Percentiles rank a stretch among this genome's conserved stretches.
Conservation (phyloP, 1,139 yeast species). For the Fermentozyma sake region DNA sequence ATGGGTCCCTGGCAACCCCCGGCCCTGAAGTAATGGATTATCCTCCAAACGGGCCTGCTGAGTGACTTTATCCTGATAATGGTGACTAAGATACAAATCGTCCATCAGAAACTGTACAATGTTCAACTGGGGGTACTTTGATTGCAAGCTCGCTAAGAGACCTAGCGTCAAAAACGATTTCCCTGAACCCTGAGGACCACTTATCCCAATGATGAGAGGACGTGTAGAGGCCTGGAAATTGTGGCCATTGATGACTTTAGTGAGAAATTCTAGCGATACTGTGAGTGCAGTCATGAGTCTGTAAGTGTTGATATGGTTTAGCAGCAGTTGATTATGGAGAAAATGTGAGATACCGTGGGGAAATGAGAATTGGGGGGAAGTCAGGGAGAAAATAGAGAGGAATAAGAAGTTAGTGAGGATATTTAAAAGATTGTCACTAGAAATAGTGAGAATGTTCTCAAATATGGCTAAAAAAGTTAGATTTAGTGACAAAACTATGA, state of each 20-base stretch:
- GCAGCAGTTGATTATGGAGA: not conserved
- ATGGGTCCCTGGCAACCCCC: slow-evolving; percentile 96
- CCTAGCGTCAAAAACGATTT: slow-evolving; percentile 63
- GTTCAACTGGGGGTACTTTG: slow-evolving; percentile 32
- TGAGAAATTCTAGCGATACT: slow-evolving; percentile 18
- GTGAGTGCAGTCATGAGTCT: slow-evolving; percentile 15
- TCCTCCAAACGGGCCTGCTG: slow-evolving; percentile 20
- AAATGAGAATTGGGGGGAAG: no score
- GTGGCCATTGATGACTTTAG: slow-evolving; percentile 14
- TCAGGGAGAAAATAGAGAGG: no score
- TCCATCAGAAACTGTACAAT: slow-evolving; percentile 72
- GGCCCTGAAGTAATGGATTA: slow-evolving; percentile 62
- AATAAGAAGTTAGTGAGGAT: no score
- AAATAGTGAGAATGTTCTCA: no score
- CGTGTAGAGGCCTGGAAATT: slow-evolving; percentile 10
- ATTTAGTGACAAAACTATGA: no score
- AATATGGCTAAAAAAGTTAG: no score
- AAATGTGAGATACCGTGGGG: no score
- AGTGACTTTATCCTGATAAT: slow-evolving; percentile 50
- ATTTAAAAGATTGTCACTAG: no score
- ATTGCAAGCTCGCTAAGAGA: slow-evolving; percentile 33
- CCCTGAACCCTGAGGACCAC: slow-evolving; percentile 95
- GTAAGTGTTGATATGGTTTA: slow-evolving; percentile 1
- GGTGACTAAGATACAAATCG: slow-evolving; percentile 73
- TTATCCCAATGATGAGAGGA: slow-evolving; percentile 64